Base-by-base conservation (phyloP, 805 yeast species). In the Zygoascus bituminiphila region DNA sequence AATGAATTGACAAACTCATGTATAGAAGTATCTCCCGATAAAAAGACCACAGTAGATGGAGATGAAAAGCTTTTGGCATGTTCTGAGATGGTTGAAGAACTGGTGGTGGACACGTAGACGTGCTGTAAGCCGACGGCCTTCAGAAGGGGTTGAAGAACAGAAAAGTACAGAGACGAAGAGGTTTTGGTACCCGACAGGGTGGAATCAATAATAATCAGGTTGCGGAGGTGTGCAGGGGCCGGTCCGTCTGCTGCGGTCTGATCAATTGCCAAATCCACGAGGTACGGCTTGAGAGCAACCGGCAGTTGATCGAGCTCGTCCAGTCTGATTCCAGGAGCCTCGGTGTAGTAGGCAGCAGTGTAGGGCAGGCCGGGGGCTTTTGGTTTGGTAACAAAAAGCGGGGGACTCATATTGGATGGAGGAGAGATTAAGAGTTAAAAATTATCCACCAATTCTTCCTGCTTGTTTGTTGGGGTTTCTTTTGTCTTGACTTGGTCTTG, bases 11-110 rank as follows among this genome's bases (percentile, higher is more conserved):
- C 56, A 45, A 89, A 77, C 62, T 89, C 97, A 44, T 76, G 78
- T 4, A 87, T 68, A 1, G 94, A 81, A 0, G 96, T 88, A 60
- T 89, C 97, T 1, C 97, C 97, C 35, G 94, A 83, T 7, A 89
- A 63, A 31, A 88, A 66, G 2, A 85, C 60, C 8, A 84, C 66
- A 0, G 84, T 75, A 21, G 61, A 49, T 10, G 62, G 52, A 2
- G 57, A 47, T 3, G 62, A 48, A 40, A 67, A 59, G 24, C 59
- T 50, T 23, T 42, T 41, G 2, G 70, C 70, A 44, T 62, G 61
- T n/a, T 59, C 60, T 1, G 55, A 33, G 35, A 67, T 57, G 37
- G 66, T 60, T n/a, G 53, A 43, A 1, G 61, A 48, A 10, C 60
- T 48, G 4, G 55, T 51, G 0, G 72, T 68, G n/a, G 65, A 56